These are phyloP conservation scores for Alternaria sp. DNA, from an alignment of 2,329 filamentous ascomycete genomes.

Conservation along the genomic window DNA sequence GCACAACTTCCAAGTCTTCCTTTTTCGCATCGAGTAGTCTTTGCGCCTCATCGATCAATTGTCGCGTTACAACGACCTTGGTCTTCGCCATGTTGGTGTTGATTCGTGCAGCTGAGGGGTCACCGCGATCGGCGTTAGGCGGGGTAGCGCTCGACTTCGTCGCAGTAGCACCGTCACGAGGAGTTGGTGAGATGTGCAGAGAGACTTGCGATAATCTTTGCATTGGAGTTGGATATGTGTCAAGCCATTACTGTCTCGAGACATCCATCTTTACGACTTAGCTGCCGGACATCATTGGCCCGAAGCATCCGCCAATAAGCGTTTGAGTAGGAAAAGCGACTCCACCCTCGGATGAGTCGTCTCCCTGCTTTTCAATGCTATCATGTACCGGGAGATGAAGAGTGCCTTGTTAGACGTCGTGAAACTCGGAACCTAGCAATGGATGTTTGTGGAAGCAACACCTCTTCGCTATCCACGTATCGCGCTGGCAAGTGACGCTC, in stretches of 20 bases:
- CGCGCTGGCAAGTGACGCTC: not conserved
- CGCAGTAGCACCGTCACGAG: not conserved
- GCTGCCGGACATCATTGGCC: constrained; percentile 12
- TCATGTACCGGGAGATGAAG: not conserved
- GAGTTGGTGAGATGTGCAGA: constrained; percentile 9
- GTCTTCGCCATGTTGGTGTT: constrained; percentile 27
- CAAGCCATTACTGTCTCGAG: not conserved
- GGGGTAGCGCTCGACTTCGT: constrained; percentile 15
- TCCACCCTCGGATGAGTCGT: not conserved
- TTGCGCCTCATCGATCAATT: constrained; percentile 33
- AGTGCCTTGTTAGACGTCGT: not conserved
- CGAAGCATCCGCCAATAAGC: constrained; percentile 32
- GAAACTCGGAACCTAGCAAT: fast-evolving
- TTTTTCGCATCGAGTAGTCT: constrained; percentile 24
- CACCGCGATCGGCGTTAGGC: constrained; percentile 22
- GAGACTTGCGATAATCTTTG: constrained; percentile 16
- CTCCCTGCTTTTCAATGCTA: not conserved
- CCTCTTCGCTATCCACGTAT: not conserved
- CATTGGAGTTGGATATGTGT: not conserved
- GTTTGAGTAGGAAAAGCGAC: not conserved
- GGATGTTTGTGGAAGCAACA: not conserved
- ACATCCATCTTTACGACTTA: not conserved
- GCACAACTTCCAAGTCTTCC: constrained; percentile 30
- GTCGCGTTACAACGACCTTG: constrained; percentile 40
- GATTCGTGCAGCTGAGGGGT: constrained; percentile 11